Evolutionary conservation across 257 asterid species (phyloP).

Genomic region (Rauvolfia tetraphylla): DNA sequence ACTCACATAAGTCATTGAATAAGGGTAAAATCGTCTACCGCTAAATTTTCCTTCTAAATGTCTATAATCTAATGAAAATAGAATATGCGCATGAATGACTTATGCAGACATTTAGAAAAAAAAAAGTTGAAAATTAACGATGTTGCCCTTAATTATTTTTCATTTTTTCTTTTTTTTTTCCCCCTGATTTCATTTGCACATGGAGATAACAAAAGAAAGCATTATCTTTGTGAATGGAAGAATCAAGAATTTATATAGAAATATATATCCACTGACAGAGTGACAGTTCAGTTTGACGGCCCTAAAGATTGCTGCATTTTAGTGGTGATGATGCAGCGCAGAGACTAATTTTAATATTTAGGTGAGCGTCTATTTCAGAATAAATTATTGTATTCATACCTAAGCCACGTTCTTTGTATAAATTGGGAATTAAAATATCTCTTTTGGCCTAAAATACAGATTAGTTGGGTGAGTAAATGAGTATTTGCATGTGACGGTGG

Average conservation of each 20-base stretch:
- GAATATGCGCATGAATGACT: too few relatives aligned
- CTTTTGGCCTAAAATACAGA: conserved; percentile 10
- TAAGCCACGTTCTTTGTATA: conserved; percentile 25
- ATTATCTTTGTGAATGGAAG: conserved; percentile 3
- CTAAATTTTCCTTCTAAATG: too few relatives aligned
- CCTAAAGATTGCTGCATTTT: conserved; percentile 5
- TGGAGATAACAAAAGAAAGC: conserved; percentile 15
- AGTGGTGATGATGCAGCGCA: neutral
- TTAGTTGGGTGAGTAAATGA: neutral
- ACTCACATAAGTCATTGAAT: too few relatives aligned
- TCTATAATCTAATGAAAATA: too few relatives aligned
- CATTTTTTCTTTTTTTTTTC: neutral
- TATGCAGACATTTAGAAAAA: too few relatives aligned
- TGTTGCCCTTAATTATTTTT: too few relatives aligned
- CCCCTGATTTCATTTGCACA: conserved; percentile 8
- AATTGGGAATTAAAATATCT: neutral
- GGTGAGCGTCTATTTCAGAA: neutral
- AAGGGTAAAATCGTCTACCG: too few relatives aligned
- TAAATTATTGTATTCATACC: conserved; percentile 3
- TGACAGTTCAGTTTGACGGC: conserved; percentile 10
- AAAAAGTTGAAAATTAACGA: too few relatives aligned
- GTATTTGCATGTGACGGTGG: conserved; percentile 15
- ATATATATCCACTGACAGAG: neutral
- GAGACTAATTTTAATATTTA: neutral
- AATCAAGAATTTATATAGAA: conserved; percentile 8